These are phyloP conservation scores for Alternaria consortialis DNA, from an alignment of 2,329 filamentous ascomycete species.

Conservation along the genomic window DNA sequence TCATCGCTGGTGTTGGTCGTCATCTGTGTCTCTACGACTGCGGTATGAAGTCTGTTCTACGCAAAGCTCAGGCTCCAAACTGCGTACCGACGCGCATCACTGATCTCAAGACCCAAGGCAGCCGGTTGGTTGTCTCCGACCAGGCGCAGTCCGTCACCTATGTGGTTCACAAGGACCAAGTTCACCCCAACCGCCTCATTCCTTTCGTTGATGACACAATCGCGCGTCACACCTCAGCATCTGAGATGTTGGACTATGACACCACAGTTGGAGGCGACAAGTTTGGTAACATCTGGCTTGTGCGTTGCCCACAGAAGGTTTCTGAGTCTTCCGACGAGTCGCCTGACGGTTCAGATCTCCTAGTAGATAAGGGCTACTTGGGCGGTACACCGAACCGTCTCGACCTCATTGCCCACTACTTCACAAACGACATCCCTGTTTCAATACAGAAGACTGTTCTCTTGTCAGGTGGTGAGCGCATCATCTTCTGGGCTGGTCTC, in stretches of 20 bases:
- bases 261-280: conserved; percentile 95
- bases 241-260: conserved; percentile 97
- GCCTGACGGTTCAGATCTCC: conserved; percentile 86
- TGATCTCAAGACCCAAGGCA: conserved; percentile 87
- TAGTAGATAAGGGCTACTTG: conserved; percentile 88
- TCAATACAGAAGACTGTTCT: conserved; percentile 88
- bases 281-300: conserved; percentile 94
- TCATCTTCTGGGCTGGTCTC: conserved; percentile 91
- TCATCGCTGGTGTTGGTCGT: conserved; percentile 85
- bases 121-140: conserved; percentile 89
- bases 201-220: conserved; percentile 92
- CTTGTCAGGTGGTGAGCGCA: conserved; percentile 88
- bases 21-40: conserved; percentile 89
- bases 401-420: conserved; percentile 87
- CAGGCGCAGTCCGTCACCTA: conserved; percentile 91
- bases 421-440: conserved; percentile 89
- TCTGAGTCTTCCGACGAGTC: conserved; percentile 93
- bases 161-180: conserved; percentile 83
- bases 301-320: conserved; percentile 85
- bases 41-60: conserved; percentile 88
- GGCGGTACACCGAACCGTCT: conserved; percentile 87
- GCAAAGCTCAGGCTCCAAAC: conserved; percentile 81
- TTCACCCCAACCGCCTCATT: conserved; percentile 86
- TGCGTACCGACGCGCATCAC: conserved; percentile 85
- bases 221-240: conserved; percentile 88